These are phyloP conservation scores for Globisporangium acanthophoron DNA, from an alignment of 352 stramenopile genomes.

Conservation along the genomic window DNA sequence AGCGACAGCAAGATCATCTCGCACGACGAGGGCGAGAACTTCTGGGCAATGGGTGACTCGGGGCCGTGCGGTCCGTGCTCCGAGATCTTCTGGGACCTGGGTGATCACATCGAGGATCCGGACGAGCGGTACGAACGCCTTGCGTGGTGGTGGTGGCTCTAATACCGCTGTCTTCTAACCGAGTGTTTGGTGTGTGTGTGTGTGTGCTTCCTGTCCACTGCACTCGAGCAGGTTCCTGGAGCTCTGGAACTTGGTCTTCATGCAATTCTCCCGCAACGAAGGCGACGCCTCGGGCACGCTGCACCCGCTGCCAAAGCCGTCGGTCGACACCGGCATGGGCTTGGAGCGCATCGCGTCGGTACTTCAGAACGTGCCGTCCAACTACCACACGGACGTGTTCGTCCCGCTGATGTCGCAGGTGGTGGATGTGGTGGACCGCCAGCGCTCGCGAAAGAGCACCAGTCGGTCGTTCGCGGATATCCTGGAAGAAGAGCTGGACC, in stretches of 20 bases:
- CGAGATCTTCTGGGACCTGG: slow-evolving; percentile 94
- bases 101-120: slow-evolving; percentile 74
- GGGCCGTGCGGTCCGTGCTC: slow-evolving; percentile 92
- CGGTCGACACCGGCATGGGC: slow-evolving; percentile 97
- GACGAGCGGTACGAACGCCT: slow-evolving; percentile 43
- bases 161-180: slow-evolving; percentile 20
- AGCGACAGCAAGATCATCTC: slow-evolving; percentile 41
- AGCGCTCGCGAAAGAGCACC: slow-evolving; percentile 8
- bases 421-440: slow-evolving; percentile 39
- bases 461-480: slow-evolving; percentile 26
- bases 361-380: slow-evolving; percentile 91
- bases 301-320: slow-evolving; percentile 83
- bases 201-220: slow-evolving; percentile 5
- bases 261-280: slow-evolving; percentile 94
- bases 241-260: slow-evolving; percentile 98
- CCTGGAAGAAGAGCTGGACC: slow-evolving; percentile 40
- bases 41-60: slow-evolving; percentile 96
- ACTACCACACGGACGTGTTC: slow-evolving; percentile 98
- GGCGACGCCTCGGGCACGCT: slow-evolving; percentile 53
- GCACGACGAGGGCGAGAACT: slow-evolving; percentile 92
- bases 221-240: slow-evolving; percentile 59
- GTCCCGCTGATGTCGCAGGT: slow-evolving; percentile 78
- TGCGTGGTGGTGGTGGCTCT: slow-evolving; percentile 43
- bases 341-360: slow-evolving; percentile 95
- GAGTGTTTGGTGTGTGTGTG: neutral